Evolutionary conservation across 306 rosid species (phyloP), one percentile per base, ranked within the genome.

Genomic region (Oxytropis ochrocephala): DNA sequence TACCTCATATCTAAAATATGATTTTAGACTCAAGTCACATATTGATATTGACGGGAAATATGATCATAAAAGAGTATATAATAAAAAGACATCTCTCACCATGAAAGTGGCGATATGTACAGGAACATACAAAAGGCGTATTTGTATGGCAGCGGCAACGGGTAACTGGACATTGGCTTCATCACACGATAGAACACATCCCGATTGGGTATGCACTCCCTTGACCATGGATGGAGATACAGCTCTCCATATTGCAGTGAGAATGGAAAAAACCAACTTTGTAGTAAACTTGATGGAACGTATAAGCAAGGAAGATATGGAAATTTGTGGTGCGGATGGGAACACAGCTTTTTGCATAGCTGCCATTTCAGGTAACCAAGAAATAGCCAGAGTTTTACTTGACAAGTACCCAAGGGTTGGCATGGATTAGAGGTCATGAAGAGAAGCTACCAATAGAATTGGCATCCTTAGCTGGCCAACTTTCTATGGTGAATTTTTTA

Each of bases 341-440:
- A 50, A 50, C 4, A 67, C 61, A 4, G 73, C 61, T 51, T 67
- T 35, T 67, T 50, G 49, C 47, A 11, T 67, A 16, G 73, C 73
- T 18, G 73, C 73, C 4, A 67, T 51, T 11, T 11, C 14, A 6
- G 73, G 61, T 10, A 67, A 50, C 8, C 9, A 50, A 21, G 4
- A 67, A 67, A 67, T 67, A 7, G 73, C 11, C 4, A 0, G 8
- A 18, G 19, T 51, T 50, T 46, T 67, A 4, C 4, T 67, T 6
- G 5, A 0, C 61, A 50, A 51, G 73, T 67, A 67, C 50, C 27
- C 35, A n/a, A 50, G 5, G 1, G 36, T 11, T 67, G 61, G 2
- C 36, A 7, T 51, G 38, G 24, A 67, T 50, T 18, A 67, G 24
- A 36, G 61, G 48, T 4, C 36, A 51, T 0, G 39, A 67, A 1